Percentiles rank a stretch among this genome's conserved stretches.
Evolutionary conservation across 176 grass and related monocot species (phyloP).

Genomic region (Alopecurus myosuroides): DNA sequence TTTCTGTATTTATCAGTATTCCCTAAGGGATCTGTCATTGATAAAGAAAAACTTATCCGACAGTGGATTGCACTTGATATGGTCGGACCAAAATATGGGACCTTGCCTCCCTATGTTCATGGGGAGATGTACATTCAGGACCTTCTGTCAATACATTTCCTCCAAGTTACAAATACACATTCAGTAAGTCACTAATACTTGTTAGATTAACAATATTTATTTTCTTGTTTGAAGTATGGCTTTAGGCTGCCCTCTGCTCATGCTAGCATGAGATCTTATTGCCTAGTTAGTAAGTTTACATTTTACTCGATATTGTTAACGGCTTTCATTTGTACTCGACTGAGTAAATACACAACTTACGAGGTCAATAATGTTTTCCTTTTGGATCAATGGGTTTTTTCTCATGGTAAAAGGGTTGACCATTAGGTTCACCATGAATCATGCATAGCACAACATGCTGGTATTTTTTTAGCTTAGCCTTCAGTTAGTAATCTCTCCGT

Average conservation of each 20-base stretch:
- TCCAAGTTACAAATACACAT: background rate
- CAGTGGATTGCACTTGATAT: slow-evolving; percentile 37
- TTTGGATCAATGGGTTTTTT: background rate
- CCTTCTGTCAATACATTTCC: slow-evolving; percentile 20
- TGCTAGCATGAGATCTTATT: background rate
- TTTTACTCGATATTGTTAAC: background rate
- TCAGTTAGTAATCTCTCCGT: background rate
- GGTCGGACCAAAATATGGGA: slow-evolving; percentile 10
- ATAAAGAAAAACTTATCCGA: slow-evolving; percentile 17
- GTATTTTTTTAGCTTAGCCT: background rate
- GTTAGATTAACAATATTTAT: background rate
- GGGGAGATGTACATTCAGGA: slow-evolving; percentile 25
- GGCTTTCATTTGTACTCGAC: background rate
- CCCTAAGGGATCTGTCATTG: slow-evolving; percentile 20
- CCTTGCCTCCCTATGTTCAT: slow-evolving; percentile 11
- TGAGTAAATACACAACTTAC: background rate
- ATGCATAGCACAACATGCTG: background rate
- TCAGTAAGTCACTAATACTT: slow-evolving; percentile 7
- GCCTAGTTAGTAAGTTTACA: background rate
- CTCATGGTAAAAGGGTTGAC: background rate
- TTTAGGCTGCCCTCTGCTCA: background rate
- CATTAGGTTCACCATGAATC: background rate
- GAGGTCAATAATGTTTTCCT: background rate
- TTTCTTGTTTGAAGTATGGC: background rate
- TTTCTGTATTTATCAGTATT: slow-evolving; percentile 40